Evolutionary conservation across 1,139 yeast genomes (phyloP).

Genomic region (Schizosaccharomyces versatilis): DNA sequence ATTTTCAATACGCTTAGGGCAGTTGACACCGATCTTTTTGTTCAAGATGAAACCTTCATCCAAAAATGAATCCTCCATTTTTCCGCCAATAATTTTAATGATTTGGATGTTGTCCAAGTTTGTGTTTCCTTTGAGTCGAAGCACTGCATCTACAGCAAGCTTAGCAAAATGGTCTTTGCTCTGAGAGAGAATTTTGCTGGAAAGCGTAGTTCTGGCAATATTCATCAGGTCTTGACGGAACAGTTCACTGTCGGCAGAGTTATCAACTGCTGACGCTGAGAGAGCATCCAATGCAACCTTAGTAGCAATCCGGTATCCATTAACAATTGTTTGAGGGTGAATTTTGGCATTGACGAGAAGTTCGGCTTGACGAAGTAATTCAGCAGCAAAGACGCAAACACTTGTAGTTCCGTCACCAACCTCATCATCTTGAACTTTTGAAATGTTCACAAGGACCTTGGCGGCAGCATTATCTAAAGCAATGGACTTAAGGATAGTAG

Average conservation of each 20-base stretch:
- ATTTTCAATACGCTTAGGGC: conserved; percentile 64
- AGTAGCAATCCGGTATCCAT: conserved; percentile 80
- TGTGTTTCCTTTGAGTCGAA: conserved; percentile 83
- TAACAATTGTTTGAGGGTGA: conserved; percentile 94
- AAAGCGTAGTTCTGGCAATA: conserved; percentile 81
- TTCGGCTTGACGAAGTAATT: conserved; percentile 85
- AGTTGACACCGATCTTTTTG: conserved; percentile 81
- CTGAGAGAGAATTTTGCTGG: conserved; percentile 84
- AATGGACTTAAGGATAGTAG: conserved; percentile 79
- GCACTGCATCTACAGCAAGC: conserved; percentile 82
- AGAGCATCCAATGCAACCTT: conserved; percentile 64
- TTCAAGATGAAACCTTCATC: conserved; percentile 70
- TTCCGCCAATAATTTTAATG: conserved; percentile 83
- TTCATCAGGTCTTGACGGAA: conserved; percentile 61
- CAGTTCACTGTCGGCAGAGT: conserved; percentile 26
- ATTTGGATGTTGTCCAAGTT: conserved; percentile 85
- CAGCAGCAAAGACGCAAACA: conserved; percentile 87
- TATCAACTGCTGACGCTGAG: conserved; percentile 51
- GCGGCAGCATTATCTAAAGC: conserved; percentile 98
- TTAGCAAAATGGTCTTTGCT: conserved; percentile 76
- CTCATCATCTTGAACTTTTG: conserved; percentile 95
- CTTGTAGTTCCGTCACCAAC: conserved; percentile 98
- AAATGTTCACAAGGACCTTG: conserved; percentile 79
- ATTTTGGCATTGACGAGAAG: conserved; percentile 75
- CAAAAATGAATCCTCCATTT: conserved; percentile 69